phyloP scores from a whole-genome alignment of 148 eudicot species.

The Gaultheria prostrata region DNA sequence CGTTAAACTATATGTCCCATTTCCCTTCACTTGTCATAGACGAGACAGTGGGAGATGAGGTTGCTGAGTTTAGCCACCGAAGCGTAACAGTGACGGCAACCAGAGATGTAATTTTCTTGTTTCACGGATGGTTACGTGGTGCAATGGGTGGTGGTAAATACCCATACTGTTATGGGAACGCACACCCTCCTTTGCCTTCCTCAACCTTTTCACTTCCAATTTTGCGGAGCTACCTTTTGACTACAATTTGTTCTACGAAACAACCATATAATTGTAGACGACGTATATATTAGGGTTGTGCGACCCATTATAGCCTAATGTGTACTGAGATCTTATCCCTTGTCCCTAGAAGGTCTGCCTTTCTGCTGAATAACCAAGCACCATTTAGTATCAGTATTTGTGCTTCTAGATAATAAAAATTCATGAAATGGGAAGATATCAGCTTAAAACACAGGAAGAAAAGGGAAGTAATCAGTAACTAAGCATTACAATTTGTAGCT shows the following conservation, averaged over 20 bases:
- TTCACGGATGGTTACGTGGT: neutral
- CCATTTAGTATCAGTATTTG: neutral
- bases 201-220: neutral
- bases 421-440: neutral
- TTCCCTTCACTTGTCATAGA: neutral
- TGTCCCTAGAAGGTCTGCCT: neutral
- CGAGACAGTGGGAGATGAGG: neutral
- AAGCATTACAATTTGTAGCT: neutral
- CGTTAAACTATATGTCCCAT: neutral
- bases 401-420: neutral
- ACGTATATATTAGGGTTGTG: neutral
- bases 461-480: neutral
- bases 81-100: neutral
- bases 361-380: neutral
- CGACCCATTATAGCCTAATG: neutral
- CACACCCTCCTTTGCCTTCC: neutral
- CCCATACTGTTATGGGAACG: neutral
- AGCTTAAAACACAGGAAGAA: slow-evolving; percentile 3
- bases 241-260: neutral
- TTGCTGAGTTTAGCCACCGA: neutral
- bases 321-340: neutral
- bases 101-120: neutral
- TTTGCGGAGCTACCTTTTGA: neutral
- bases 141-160: neutral
- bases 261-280: neutral